A percentile compares a stretch with the other conserved stretches of the same genome.
Evolutionary conservation across 345 rosid genomes (phyloP).

Genomic region (Eucalyptus grandis): DNA sequence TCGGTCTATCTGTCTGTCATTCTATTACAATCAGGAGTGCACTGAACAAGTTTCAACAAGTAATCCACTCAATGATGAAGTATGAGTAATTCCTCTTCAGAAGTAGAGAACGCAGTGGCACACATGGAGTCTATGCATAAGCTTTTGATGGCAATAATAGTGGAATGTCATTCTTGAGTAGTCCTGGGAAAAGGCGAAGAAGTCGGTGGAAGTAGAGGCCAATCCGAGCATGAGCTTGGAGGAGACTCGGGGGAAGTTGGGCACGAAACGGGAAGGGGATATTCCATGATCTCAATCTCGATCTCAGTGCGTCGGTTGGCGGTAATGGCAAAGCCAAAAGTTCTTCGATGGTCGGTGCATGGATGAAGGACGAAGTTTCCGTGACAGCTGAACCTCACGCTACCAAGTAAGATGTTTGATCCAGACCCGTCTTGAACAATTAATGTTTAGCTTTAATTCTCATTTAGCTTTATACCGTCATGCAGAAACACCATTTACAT

Average conservation of each 20-base stretch:
- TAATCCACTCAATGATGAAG: background rate
- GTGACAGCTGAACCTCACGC: constrained; percentile 7
- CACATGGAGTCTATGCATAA: background rate
- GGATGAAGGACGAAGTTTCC: background rate
- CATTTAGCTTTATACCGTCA: background rate
- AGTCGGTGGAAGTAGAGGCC: constrained; percentile 9
- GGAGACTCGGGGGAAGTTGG: constrained; percentile 12
- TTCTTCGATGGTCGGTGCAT: background rate
- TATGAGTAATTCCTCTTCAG: background rate
- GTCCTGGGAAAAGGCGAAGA: background rate
- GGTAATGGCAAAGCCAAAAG: background rate
- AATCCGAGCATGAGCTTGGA: constrained; percentile 10
- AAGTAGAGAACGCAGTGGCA: background rate
- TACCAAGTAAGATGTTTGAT: constrained; percentile 10
- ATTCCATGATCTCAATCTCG: background rate
- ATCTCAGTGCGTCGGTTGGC: background rate
- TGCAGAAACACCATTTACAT: background rate
- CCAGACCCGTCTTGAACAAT: background rate
- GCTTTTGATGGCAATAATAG: background rate
- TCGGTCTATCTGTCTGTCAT: background rate
- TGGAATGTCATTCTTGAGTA: background rate
- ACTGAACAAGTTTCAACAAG: background rate
- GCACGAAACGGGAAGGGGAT: constrained; percentile 27
- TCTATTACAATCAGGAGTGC: background rate
- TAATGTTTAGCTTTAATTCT: background rate